Percentiles rank a stretch among this genome's conserved stretches.
Evolutionary conservation across 1,284 basidiomycete species (phyloP).

Genomic region (Paramarasmius palmivorus): DNA sequence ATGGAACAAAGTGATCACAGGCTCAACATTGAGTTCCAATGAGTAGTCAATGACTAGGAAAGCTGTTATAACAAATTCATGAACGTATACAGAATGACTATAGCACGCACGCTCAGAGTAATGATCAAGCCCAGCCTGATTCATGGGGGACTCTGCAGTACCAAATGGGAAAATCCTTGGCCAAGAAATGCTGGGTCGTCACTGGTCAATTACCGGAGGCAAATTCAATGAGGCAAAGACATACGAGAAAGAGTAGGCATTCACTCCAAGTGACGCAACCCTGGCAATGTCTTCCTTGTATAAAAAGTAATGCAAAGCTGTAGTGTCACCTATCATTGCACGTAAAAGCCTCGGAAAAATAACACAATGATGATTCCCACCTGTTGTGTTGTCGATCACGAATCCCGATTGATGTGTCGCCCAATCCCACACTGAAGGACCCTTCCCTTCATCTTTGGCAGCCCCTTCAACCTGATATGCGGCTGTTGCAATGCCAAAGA

Average conservation of each 20-base stretch:
- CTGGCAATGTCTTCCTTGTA: conserved; percentile 50
- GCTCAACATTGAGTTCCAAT: conserved; percentile 38
- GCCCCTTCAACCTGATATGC: conserved; percentile 53
- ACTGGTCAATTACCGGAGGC: neutral
- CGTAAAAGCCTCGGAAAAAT: neutral
- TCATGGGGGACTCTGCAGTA: conserved; percentile 45
- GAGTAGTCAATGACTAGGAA: conserved; percentile 47
- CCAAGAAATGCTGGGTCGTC: conserved; percentile 41
- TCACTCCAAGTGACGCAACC: conserved; percentile 46
- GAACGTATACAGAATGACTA: neutral
- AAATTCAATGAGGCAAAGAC: conserved; percentile 14
- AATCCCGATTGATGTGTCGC: conserved; percentile 41
- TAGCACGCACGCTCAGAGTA: conserved; percentile 42
- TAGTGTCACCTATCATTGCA: conserved; percentile 38
- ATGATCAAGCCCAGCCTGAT: conserved; percentile 42
- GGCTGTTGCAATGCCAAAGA: conserved; percentile 48
- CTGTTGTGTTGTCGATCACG: conserved; percentile 41
- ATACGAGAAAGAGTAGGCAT: conserved; percentile 50
- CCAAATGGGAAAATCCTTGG: conserved; percentile 50
- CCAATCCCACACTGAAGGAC: conserved; percentile 51
- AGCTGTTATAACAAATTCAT: neutral
- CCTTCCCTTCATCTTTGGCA: conserved; percentile 47
- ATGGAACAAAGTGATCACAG: conserved; percentile 48
- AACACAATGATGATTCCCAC: too few species aligned
- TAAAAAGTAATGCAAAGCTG: conserved; percentile 46